These are phyloP conservation scores for Rhododendron kiyosumense DNA, from an alignment of 148 eudicot species.

Conservation along the genomic window DNA sequence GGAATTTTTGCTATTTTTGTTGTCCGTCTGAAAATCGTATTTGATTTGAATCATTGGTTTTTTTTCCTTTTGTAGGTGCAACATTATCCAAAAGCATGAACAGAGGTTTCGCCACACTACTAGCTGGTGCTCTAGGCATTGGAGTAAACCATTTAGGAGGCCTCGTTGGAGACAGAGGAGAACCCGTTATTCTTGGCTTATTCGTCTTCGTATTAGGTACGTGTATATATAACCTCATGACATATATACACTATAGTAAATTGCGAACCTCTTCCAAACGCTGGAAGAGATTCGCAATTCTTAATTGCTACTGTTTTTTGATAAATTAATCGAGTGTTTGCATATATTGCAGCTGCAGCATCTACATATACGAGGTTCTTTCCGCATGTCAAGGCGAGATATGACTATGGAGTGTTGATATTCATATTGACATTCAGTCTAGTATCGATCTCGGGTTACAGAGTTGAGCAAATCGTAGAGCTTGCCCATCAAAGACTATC, in stretches of 20 bases:
- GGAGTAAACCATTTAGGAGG: slow-evolving; percentile 61
- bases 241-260: too few species aligned
- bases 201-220: slow-evolving; percentile 63
- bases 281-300: background rate
- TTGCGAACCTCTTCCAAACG: background rate
- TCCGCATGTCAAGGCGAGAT: slow-evolving; percentile 35
- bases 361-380: slow-evolving; percentile 33
- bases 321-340: too few species aligned
- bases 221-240: background rate
- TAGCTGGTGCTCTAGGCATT: slow-evolving; percentile 60
- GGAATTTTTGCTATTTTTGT: too few species aligned
- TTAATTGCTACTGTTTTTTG: too few species aligned
- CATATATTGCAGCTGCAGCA: slow-evolving; percentile 43
- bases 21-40: background rate
- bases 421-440: slow-evolving; percentile 46
- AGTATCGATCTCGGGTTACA: slow-evolving; percentile 37
- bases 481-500: slow-evolving; percentile 32
- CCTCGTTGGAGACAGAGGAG: slow-evolving; percentile 41
- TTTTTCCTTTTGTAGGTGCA: slow-evolving; percentile 44
- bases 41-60: background rate
- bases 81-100: slow-evolving; percentile 67
- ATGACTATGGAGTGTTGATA: slow-evolving; percentile 42
- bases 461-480: slow-evolving; percentile 25
- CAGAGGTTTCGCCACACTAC: slow-evolving; percentile 54
- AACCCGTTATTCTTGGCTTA: slow-evolving; percentile 52